Percentiles rank a stretch among this genome's conserved stretches.
Conservation (phyloP, 768 basidiomycete species). For the Dioszegia hungarica region DNA sequence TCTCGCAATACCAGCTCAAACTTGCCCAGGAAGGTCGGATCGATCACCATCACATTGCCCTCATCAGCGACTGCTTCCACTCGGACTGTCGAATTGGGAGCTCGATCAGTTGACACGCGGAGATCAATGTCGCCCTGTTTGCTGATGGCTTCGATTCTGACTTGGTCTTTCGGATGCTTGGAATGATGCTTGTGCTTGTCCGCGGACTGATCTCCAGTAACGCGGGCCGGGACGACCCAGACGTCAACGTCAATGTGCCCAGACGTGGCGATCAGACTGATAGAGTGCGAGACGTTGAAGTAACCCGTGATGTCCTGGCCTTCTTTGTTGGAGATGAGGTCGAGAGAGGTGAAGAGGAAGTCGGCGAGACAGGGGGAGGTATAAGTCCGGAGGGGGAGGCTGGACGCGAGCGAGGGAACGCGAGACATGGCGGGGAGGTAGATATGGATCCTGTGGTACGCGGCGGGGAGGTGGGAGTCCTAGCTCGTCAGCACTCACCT, state of each 20-base stretch:
- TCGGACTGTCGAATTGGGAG: neutral
- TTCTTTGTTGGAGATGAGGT: conserved; percentile 7
- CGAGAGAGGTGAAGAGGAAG: neutral
- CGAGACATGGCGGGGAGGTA: neutral
- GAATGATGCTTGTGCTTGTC: too few relatives aligned
- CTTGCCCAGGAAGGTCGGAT: neutral
- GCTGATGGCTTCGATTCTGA: neutral
- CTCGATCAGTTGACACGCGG: neutral
- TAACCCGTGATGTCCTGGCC: conserved; percentile 15
- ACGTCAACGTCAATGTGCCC: conserved; percentile 32
- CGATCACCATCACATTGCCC: neutral
- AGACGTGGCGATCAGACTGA: conserved; percentile 18
- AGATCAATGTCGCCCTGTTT: neutral
- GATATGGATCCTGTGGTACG: neutral
- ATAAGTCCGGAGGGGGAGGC: neutral
- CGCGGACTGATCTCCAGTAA: neutral
- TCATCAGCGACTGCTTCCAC: neutral
- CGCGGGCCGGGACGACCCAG: conserved; percentile 11
- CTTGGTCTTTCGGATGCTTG: neutral
- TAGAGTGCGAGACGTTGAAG: conserved; percentile 22
- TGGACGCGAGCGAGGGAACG: neutral
- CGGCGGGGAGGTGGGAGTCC: neutral
- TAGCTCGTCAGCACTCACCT: neutral
- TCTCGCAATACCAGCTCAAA: neutral
- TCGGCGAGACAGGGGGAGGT: neutral